Evolutionary conservation across 1,284 basidiomycete species (phyloP).

Genomic region (Pseudozyma pruni): DNA sequence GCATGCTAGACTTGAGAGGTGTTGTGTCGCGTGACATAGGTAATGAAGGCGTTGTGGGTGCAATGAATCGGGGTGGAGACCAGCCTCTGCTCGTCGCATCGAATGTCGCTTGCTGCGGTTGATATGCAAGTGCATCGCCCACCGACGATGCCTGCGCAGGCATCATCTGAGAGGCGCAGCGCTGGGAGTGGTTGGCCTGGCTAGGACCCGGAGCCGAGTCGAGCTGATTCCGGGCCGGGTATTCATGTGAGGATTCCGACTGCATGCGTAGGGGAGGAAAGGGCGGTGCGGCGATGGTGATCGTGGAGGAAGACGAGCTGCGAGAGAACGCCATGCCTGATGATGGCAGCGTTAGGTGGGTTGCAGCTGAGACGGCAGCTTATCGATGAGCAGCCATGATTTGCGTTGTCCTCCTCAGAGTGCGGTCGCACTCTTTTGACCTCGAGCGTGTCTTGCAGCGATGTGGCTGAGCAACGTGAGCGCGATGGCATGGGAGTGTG

Average conservation of each 20-base stretch:
- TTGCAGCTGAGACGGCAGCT: background rate
- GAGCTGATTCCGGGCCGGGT: conserved; percentile 2
- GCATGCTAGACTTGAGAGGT: conserved; percentile 15
- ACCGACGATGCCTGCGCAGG: conserved; percentile 9
- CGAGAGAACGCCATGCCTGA: conserved; percentile 3
- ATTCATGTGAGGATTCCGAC: conserved; percentile 7
- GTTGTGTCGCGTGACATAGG: background rate
- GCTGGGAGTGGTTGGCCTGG: conserved; percentile 14
- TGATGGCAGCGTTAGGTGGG: too few relatives aligned
- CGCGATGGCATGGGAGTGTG: too few relatives aligned
- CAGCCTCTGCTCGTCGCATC: background rate
- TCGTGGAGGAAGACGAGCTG: conserved; percentile 1
- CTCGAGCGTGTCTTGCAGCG: too few relatives aligned
- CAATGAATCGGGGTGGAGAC: background rate
- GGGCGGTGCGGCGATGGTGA: conserved; percentile 1
- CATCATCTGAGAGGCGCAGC: conserved; percentile 21
- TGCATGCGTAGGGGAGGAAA: conserved; percentile 7
- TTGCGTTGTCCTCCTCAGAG: background rate
- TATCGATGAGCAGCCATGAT: background rate
- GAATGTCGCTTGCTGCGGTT: background rate
- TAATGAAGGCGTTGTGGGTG: background rate
- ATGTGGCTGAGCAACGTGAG: too few relatives aligned
- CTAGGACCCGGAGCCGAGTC: conserved; percentile 1
- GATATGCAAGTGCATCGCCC: background rate
- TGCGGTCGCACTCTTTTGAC: too few relatives aligned